These are phyloP conservation scores for Amaranthus palmeri DNA, from an alignment of 148 eudicot genomes.

Conservation along the genomic window DNA sequence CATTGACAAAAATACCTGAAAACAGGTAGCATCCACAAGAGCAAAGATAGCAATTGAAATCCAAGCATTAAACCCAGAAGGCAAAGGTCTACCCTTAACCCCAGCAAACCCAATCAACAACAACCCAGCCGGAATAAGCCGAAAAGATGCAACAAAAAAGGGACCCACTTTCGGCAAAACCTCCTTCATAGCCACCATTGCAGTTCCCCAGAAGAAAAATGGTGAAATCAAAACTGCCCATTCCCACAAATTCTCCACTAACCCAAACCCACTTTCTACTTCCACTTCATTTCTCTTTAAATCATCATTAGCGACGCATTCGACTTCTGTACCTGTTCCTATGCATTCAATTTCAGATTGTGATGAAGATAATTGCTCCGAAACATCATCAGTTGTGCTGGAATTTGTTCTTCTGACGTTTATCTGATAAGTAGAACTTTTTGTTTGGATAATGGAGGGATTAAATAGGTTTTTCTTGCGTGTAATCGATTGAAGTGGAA, in stretches of 20 bases:
- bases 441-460: not conserved
- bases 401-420: conserved; percentile 1
- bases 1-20: conserved; percentile 52
- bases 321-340: conserved; percentile 54
- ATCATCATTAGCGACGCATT: conserved; percentile 28
- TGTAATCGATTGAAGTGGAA: not conserved
- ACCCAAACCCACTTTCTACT: conserved; percentile 17
- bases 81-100: conserved; percentile 51
- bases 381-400: not conserved
- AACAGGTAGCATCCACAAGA: conserved; percentile 79
- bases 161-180: conserved; percentile 86
- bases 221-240: conserved; percentile 84
- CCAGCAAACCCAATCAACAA: conserved; percentile 68
- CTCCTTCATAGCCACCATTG: conserved; percentile 99
- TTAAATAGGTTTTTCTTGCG: not conserved
- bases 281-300: conserved; percentile 12
- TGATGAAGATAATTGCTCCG: conserved; percentile 1
- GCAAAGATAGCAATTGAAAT: conserved; percentile 70
- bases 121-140: conserved; percentile 81
- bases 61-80: conserved; percentile 84
- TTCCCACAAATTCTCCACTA: conserved; percentile 39
- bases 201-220: conserved; percentile 98
- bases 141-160: conserved; percentile 60
- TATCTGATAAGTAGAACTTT: not conserved
- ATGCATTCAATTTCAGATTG: conserved; percentile 38